These are phyloP conservation scores for Colletotrichum sp. DNA, from an alignment of 2,329 filamentous ascomycete genomes.

Conservation along the genomic window DNA sequence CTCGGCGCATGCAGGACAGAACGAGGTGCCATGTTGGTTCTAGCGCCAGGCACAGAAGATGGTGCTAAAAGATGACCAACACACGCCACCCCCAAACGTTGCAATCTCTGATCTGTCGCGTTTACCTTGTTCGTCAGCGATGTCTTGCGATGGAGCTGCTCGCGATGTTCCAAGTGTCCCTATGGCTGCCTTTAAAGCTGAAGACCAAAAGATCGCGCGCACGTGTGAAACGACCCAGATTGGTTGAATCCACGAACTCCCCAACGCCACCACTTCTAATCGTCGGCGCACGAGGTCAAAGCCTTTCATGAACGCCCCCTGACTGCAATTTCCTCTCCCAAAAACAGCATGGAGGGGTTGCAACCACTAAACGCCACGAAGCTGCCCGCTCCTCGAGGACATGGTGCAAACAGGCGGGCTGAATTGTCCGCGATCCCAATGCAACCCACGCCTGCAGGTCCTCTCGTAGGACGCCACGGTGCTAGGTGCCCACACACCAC, in stretches of 20 bases:
- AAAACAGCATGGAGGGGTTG: not conserved
- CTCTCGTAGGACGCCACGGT: not conserved
- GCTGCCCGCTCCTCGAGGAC: not conserved
- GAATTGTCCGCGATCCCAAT: not conserved
- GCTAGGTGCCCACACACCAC: not conserved
- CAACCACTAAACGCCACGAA: not conserved
- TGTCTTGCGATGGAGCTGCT: not conserved
- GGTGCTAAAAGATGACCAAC: not conserved
- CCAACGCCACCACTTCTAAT: not conserved
- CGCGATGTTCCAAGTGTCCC: not conserved
- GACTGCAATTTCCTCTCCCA: not conserved
- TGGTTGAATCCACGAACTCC: not conserved
- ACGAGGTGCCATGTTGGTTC: not conserved
- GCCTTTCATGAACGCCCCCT: not conserved
- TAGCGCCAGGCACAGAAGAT: not conserved
- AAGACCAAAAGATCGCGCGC: not conserved
- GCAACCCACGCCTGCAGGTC: not conserved
- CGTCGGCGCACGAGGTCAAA: not conserved
- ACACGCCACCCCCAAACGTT: not conserved
- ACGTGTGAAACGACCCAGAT: not conserved
- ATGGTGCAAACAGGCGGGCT: not conserved
- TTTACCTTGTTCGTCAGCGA: not conserved
- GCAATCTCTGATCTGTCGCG: not conserved
- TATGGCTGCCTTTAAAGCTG: not conserved
- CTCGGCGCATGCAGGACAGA: not conserved